phyloP scores from a whole-genome alignment of 768 basidiomycete species.

The Grammothele lineata region DNA sequence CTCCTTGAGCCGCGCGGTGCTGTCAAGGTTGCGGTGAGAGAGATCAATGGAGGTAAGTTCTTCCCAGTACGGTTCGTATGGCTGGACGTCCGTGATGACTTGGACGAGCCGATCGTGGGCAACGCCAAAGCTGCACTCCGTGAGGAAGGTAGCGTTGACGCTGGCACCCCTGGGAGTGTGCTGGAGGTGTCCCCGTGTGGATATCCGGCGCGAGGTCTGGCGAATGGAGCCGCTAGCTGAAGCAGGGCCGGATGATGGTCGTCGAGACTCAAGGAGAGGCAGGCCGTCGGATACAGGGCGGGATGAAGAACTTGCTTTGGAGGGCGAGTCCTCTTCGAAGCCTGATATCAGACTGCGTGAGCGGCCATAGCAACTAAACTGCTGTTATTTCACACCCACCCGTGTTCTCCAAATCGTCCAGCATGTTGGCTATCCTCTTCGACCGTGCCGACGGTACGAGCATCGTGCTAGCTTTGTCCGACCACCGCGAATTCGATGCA shows the following conservation, averaged over 20 bases:
- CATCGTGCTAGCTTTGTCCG: slow-evolving; percentile 14
- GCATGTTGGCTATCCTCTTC: slow-evolving; percentile 76
- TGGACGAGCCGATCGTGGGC: slow-evolving; percentile 89
- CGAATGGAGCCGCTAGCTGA: background rate
- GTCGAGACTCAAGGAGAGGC: slow-evolving; percentile 41
- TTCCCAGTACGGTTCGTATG: slow-evolving; percentile 96
- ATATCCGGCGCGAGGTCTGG: slow-evolving; percentile 27
- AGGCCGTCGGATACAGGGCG: slow-evolving; percentile 41
- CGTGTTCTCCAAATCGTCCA: slow-evolving; percentile 66
- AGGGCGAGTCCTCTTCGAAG: slow-evolving; percentile 47
- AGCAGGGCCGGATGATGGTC: slow-evolving; percentile 21
- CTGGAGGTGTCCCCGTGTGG: slow-evolving; percentile 20
- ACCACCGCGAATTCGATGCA: slow-evolving; percentile 12
- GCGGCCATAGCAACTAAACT: slow-evolving; percentile 3
- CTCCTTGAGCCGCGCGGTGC: slow-evolving; percentile 82
- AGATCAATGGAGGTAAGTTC: slow-evolving; percentile 70
- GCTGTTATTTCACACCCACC: slow-evolving; percentile 39
- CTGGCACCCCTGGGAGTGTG: slow-evolving; percentile 7
- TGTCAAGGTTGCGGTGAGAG: slow-evolving; percentile 67
- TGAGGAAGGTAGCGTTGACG: slow-evolving; percentile 69
- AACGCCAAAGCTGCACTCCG: slow-evolving; percentile 94
- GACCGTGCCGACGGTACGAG: slow-evolving; percentile 63
- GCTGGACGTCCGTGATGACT: slow-evolving; percentile 91
- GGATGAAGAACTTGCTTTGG: slow-evolving; percentile 46
- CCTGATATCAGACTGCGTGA: slow-evolving; percentile 12